These are phyloP conservation scores for Carpinus fangiana DNA, from an alignment of 306 rosid species.

Conservation along the genomic window DNA sequence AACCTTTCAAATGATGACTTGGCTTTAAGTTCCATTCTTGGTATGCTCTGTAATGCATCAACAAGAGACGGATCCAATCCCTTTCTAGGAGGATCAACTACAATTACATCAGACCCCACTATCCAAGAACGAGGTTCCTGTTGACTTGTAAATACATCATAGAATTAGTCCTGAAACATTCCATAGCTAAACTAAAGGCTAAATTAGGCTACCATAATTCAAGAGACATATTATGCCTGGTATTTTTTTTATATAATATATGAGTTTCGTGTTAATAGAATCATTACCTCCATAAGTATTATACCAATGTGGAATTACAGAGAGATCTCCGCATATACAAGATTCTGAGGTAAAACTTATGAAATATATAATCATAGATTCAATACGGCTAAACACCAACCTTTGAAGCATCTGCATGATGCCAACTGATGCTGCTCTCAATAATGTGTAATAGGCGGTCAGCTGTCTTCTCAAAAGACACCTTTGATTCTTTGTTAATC, in stretches of 20 bases:
- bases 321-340: not conserved
- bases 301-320: slow-evolving; percentile 3
- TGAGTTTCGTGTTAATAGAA: not conserved
- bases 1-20: slow-evolving; percentile 63
- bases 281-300: not conserved
- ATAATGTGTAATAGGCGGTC: slow-evolving; percentile 63
- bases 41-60: slow-evolving; percentile 55
- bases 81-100: slow-evolving; percentile 96
- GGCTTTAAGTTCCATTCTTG: slow-evolving; percentile 55
- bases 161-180: slow-evolving; percentile 30
- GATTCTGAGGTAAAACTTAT: slow-evolving; percentile 19
- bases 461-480: slow-evolving; percentile 86
- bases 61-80: slow-evolving; percentile 81
- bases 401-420: slow-evolving; percentile 86
- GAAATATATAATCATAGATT: slow-evolving; percentile 24
- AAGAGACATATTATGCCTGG: not conserved
- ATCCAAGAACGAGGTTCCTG: slow-evolving; percentile 94
- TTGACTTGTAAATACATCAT: slow-evolving; percentile 31
- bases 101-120: slow-evolving; percentile 78
- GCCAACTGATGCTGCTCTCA: slow-evolving; percentile 86
- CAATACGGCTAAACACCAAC: slow-evolving; percentile 36
- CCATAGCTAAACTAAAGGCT: slow-evolving; percentile 11
- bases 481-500: slow-evolving; percentile 85
- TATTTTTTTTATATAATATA: not conserved
- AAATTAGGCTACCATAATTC: not conserved